phyloP scores from a whole-genome alignment of 1,284 basidiomycete genomes.

The Ceratobasidium sp. region DNA sequence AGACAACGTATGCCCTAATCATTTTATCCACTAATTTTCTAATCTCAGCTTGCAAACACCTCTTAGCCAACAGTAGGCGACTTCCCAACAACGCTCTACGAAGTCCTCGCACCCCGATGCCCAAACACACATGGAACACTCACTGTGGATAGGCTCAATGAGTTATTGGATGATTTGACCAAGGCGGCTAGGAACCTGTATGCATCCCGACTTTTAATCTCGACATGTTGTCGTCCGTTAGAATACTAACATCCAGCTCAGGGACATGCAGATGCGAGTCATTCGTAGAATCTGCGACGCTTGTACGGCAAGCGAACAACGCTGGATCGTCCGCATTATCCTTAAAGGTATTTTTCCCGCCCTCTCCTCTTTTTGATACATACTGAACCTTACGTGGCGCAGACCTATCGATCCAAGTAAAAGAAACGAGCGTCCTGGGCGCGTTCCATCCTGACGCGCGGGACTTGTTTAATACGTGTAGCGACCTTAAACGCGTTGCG shows the following conservation, averaged over 20 bases:
- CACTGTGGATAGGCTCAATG: conserved; percentile 84
- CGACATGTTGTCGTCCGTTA: background rate
- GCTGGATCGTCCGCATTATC: conserved; percentile 93
- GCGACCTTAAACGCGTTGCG: conserved; percentile 91
- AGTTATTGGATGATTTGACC: conserved; percentile 80
- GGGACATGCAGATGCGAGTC: conserved; percentile 79
- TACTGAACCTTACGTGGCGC: conserved; percentile 2
- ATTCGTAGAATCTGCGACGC: conserved; percentile 82
- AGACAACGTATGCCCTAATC: conserved; percentile 67
- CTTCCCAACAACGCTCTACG: conserved; percentile 86
- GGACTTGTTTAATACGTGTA: conserved; percentile 93
- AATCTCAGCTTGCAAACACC: background rate
- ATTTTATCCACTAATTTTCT: conserved; percentile 15
- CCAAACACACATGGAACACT: conserved; percentile 83
- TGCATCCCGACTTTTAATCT: conserved; percentile 46
- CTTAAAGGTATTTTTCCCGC: conserved; percentile 78
- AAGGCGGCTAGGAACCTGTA: conserved; percentile 77
- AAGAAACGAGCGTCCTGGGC: conserved; percentile 88
- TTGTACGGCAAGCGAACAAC: conserved; percentile 84
- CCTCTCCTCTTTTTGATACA: background rate
- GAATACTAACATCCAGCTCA: conserved; percentile 54
- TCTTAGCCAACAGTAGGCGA: conserved; percentile 79
- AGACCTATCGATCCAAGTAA: conserved; percentile 85
- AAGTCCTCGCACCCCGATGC: conserved; percentile 86
- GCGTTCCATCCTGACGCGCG: conserved; percentile 93